Percentiles rank a stretch among this genome's conserved stretches.
Conservation (phyloP, 2,329 filamentous ascomycete species). For the Paraconiothyrium sp. region DNA sequence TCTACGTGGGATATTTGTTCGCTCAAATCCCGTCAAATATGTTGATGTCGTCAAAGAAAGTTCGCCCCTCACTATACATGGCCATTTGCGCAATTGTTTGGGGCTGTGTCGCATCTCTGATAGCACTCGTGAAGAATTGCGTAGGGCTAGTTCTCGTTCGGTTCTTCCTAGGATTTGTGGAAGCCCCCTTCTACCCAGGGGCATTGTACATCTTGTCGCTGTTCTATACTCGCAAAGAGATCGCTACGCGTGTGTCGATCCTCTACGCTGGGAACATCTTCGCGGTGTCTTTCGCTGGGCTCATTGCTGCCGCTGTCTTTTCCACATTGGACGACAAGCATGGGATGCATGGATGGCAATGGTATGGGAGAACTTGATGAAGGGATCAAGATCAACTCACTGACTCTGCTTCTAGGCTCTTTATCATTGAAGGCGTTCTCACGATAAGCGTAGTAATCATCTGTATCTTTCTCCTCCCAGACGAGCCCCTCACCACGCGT, state of each 20-base stretch:
- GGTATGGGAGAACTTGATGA: constrained; percentile 1
- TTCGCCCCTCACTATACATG: constrained; percentile 45
- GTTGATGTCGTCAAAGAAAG: constrained; percentile 48
- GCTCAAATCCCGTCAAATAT: constrained; percentile 55
- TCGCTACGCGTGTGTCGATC: constrained; percentile 42
- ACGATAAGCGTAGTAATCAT: constrained; percentile 40
- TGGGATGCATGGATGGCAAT: constrained; percentile 31
- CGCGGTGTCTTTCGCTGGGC: constrained; percentile 51
- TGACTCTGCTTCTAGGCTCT: constrained; percentile 19
- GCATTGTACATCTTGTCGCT: constrained; percentile 68
- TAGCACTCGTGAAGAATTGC: constrained; percentile 39
- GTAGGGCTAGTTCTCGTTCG: constrained; percentile 37
- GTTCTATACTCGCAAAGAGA: constrained; percentile 68
- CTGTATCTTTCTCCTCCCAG: constrained; percentile 52
- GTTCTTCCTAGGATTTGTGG: constrained; percentile 42
- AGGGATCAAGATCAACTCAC: neutral
- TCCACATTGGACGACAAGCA: constrained; percentile 27
- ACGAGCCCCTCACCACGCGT: constrained; percentile 47
- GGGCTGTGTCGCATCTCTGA: constrained; percentile 42
- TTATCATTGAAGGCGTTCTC: constrained; percentile 37
- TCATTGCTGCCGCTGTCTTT: constrained; percentile 42
- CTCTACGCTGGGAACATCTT: constrained; percentile 51
- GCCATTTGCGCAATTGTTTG: constrained; percentile 44
- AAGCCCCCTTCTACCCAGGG: constrained; percentile 65
- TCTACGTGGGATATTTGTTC: constrained; percentile 37